Conservation (phyloP, 768 basidiomycete species). For the Tricholoma sp. region DNA sequence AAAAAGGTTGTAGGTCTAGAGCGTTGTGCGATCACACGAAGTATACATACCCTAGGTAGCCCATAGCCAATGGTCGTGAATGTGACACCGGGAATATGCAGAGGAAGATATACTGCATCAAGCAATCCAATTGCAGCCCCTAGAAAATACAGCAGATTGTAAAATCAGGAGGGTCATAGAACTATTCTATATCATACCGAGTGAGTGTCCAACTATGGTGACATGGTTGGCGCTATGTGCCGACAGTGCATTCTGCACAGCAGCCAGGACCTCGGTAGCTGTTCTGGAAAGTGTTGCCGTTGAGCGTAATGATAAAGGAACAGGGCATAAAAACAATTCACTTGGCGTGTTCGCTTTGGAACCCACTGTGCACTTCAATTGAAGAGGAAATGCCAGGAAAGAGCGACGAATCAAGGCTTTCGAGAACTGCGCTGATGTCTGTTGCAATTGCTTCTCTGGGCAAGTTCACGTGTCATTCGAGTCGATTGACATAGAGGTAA, state of each 20-base stretch:
- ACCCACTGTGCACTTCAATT: conserved; percentile 44
- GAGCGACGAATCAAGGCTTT: conserved; percentile 29
- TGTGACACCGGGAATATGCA: conserved; percentile 37
- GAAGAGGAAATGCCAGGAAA: conserved; percentile 45
- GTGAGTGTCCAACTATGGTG: conserved; percentile 40
- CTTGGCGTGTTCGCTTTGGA: conserved; percentile 38
- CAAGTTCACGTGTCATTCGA: background rate
- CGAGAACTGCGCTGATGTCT: conserved; percentile 34
- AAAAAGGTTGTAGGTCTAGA: background rate
- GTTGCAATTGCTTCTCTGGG: conserved; percentile 24
- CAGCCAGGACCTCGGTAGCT: conserved; percentile 34
- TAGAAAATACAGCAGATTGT: conserved; percentile 6
- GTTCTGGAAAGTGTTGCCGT: conserved; percentile 23
- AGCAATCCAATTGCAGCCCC: conserved; percentile 54
- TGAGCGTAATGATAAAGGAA: background rate
- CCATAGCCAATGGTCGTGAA: conserved; percentile 36
- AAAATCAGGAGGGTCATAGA: background rate
- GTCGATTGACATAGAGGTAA: too few relatives aligned
- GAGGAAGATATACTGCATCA: conserved; percentile 50
- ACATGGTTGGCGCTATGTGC: conserved; percentile 30
- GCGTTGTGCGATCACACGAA: conserved; percentile 9
- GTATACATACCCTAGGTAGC: conserved; percentile 35
- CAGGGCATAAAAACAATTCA: conserved; percentile 14
- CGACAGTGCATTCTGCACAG: conserved; percentile 33
- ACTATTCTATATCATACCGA: conserved; percentile 11